phyloP scores from a whole-genome alignment of 441 rosid species.

The Viola pubescens region DNA sequence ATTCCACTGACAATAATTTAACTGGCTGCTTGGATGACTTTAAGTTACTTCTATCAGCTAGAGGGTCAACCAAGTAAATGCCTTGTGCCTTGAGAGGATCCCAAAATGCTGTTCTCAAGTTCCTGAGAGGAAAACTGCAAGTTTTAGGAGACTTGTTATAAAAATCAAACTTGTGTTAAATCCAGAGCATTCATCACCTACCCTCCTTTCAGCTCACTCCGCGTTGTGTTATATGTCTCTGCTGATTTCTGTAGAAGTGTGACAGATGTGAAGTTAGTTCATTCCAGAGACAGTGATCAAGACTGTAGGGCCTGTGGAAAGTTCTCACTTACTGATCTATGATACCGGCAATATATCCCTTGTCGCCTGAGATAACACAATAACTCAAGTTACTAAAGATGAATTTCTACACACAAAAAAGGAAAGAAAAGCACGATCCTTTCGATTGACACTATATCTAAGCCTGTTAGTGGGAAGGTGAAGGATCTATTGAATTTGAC shows the following conservation, averaged over 20 bases:
- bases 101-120: constrained; percentile 60
- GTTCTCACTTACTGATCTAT: constrained; percentile 47
- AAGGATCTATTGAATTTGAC: constrained; percentile 3
- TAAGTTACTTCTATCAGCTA: constrained; percentile 36
- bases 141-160: not conserved
- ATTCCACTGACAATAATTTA: constrained; percentile 69
- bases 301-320: constrained; percentile 8
- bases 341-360: constrained; percentile 66
- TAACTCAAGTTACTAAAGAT: not conserved
- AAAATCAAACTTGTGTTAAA: not conserved
- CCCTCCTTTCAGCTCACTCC: constrained; percentile 92
- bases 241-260: constrained; percentile 54
- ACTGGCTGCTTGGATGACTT: constrained; percentile 46
- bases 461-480: constrained; percentile 4
- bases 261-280: constrained; percentile 9
- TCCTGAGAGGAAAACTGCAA: constrained; percentile 28
- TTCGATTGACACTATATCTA: not conserved
- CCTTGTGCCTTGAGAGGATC: constrained; percentile 47
- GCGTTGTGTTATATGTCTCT: constrained; percentile 43
- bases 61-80: constrained; percentile 59
- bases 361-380: constrained; percentile 49
- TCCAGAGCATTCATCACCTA: constrained; percentile 28
- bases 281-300: constrained; percentile 17
- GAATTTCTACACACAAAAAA: not conserved
- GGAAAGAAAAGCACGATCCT: constrained; percentile 1